Evolutionary conservation across 169 alveolate genomes (phyloP).

Genomic region (Eimeria sp.): DNA sequence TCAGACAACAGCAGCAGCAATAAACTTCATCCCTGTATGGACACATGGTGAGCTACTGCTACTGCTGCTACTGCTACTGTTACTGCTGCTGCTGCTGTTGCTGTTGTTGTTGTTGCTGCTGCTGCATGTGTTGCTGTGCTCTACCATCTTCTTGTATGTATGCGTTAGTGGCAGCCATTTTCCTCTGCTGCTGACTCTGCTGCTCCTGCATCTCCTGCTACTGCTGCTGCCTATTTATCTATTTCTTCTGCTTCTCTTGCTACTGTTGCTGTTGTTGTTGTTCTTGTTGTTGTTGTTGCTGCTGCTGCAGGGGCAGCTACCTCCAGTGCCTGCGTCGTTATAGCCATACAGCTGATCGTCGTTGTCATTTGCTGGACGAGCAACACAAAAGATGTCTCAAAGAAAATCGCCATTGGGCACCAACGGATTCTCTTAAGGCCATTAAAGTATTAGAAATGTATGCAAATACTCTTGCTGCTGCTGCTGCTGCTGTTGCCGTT

Average conservation of each 20-base stretch:
- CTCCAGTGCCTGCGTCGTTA: slow-evolving; percentile 32
- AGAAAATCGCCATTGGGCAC: background rate
- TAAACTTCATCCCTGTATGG: no score
- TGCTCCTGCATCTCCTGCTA: background rate
- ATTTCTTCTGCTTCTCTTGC: no score
- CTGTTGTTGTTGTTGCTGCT: no score
- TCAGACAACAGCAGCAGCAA: no score
- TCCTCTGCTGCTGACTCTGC: background rate
- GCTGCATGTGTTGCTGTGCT: no score
- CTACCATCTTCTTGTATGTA: no score
- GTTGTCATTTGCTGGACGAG: background rate
- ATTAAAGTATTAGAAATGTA: background rate
- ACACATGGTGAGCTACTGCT: no score
- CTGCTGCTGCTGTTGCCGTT: slow-evolving; percentile 4
- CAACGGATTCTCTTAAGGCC: background rate
- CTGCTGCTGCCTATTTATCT: background rate
- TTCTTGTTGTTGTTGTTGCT: background rate
- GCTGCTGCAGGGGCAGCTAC: slow-evolving; percentile 12
- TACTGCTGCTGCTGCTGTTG: no score
- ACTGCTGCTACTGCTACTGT: background rate
- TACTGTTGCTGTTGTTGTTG: no score
- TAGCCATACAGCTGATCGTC: background rate
- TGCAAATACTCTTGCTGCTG: background rate
- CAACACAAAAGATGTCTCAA: background rate
- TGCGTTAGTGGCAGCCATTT: background rate